These are phyloP conservation scores for Emmonsiellopsis sp. DNA, from an alignment of 2,329 filamentous ascomycete genomes.

Conservation along the genomic window DNA sequence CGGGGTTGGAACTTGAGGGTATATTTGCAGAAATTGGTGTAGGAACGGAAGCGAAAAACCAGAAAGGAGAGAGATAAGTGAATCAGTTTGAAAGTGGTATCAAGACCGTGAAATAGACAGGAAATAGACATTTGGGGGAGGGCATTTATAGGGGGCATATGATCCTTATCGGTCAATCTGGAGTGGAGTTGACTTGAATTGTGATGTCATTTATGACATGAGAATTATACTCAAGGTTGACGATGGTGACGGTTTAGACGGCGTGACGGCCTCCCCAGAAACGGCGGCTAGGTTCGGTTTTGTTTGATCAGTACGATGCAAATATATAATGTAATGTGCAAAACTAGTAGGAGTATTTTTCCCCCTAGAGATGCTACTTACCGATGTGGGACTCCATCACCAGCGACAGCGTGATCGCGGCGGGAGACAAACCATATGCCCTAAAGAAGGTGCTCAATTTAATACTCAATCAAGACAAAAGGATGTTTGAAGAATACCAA, in stretches of 20 bases:
- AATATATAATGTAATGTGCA: neutral
- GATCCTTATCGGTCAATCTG: too few relatives aligned
- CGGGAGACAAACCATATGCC: slow-evolving; percentile 15
- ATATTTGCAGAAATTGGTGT: too few relatives aligned
- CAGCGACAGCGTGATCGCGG: slow-evolving; percentile 9
- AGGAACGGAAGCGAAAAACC: too few relatives aligned
- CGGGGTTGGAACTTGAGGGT: too few relatives aligned
- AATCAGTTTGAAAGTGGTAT: too few relatives aligned
- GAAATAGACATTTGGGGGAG: too few relatives aligned
- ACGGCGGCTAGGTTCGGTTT: slow-evolving; percentile 15
- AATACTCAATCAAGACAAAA: neutral
- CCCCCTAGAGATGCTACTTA: neutral
- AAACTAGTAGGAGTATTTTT: neutral
- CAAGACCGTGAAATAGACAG: too few relatives aligned
- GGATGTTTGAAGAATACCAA: neutral
- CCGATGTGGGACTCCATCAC: slow-evolving; percentile 4
- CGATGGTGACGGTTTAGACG: slow-evolving; percentile 18
- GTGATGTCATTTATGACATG: too few relatives aligned
- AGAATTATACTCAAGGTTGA: slow-evolving; percentile 3
- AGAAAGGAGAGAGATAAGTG: too few relatives aligned
- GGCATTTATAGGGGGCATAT: too few relatives aligned
- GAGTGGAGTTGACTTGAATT: too few relatives aligned
- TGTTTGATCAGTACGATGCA: too few relatives aligned
- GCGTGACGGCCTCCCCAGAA: slow-evolving; percentile 27
- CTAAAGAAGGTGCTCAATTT: neutral